Base-by-base conservation (phyloP, 2,329 filamentous ascomycete genomes). In the Pyrenochaeta sp. region DNA sequence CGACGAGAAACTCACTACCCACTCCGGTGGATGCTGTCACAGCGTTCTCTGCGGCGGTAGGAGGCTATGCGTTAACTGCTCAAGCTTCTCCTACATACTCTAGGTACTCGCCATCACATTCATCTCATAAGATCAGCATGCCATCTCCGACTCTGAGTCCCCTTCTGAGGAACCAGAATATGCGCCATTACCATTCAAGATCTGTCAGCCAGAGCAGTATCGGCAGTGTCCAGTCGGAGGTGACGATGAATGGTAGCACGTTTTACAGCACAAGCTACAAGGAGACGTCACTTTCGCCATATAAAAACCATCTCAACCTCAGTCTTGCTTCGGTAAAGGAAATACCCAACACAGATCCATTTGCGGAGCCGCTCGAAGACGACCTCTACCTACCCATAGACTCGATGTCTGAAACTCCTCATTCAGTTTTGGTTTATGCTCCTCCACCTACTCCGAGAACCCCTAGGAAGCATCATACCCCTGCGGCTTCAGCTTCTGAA, bases 341-440 rank as follows among this genome's bases (percentile, higher is more conserved):
- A 10, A 36, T 52, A 2, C 10, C 35, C 7, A 40, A 48, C 35
- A 57, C 48, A 17, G 53, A 61, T 15, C 55, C 59, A 1, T 62
- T 58, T 26, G 36, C 47, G 10, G 60, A 62, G n/a, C 50, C 58
- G 2, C 61, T 63, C 34, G 63, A 67, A 31, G 57, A 63, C 24
- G 65, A 66, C 26, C 40, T 69, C 3, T 55, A 63, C 13, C 49
- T 69, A 3, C 59, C 61, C 13, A 58, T 69, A 5, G 60, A 63
- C 14, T 27, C 57, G 15, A 45, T 55, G 18, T 58, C 58, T 6
- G 63, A 67, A 30, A 67, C 65, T 3, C 57, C 58, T 11, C 58
- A 67, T 20, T 66, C 58, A 5, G 59, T 65, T 9, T 48, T 60
- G 0, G 42, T 68, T 24, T 58, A 58, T 5, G 60, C 60, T 13